A percentile compares a stretch with the other conserved stretches of the same genome.
These are phyloP conservation scores for Myxozyma lipomycoides DNA, from an alignment of 805 yeast genomes.

Conservation along the genomic window DNA sequence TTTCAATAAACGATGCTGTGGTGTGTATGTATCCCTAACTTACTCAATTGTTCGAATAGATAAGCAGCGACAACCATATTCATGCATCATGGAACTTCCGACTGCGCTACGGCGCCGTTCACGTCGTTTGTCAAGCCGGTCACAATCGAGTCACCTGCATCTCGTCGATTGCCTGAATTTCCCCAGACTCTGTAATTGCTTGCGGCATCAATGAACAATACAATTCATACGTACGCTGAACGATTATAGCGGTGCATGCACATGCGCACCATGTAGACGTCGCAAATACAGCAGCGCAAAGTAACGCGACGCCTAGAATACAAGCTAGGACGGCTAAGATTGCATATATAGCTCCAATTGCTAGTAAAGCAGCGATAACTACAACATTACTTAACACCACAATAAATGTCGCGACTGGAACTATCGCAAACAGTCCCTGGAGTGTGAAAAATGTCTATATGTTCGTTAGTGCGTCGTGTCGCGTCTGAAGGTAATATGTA, in stretches of 20 bases:
- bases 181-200: too few species aligned
- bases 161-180: too few species aligned
- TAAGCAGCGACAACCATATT: too few species aligned
- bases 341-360: neutral
- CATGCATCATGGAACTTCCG: too few species aligned
- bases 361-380: neutral
- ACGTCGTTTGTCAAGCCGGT: too few species aligned
- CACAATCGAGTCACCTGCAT: too few species aligned
- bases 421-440: conserved; percentile 13
- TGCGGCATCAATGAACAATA: neutral
- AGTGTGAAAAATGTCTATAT: conserved; percentile 13
- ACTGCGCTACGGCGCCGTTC: too few species aligned
- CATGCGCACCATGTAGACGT: neutral
- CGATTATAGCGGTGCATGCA: neutral
- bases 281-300: neutral
- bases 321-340: neutral
- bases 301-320: neutral
- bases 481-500: neutral
- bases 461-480: neutral
- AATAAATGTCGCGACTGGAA: conserved; percentile 6
- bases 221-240: neutral
- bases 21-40: too few species aligned
- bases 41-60: too few species aligned
- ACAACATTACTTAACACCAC: neutral
- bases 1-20: too few species aligned